Base-by-base conservation (phyloP, 164 flowering plant species). In the Buxus sempervirens region DNA sequence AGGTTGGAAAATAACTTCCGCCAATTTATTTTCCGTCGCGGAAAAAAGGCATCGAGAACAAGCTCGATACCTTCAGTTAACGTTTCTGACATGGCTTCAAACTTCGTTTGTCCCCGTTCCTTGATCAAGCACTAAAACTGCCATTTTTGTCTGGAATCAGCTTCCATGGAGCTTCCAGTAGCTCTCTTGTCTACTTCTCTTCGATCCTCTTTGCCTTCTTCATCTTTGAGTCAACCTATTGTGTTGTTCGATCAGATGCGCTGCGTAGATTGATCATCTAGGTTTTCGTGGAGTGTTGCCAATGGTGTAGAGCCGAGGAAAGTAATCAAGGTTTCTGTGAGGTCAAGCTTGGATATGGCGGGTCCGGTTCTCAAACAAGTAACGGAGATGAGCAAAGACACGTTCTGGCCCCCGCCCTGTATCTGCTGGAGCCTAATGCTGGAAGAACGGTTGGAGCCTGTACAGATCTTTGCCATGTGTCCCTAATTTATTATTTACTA, bases 371-470 rank as follows among this genome's bases (percentile, higher is more conserved):
- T 81, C 9, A 81, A 81, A 23, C 76, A 76, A 63, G 83, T 81
- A 19, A 78, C 81, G 4, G 81, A 76, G 69, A 81, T 81, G 59
- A 58, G 71, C 70, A 81, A 81, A 69, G 81, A 81, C 28, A 78
- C 83, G n/a, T 78, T 81, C 64, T 81, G 83, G 83, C 83, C 83
- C 21, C 65, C n/a, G n/a, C n/a, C n/a, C n/a, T n/a, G n/a, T n/a
- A n/a, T n/a, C n/a, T n/a, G n/a, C n/a, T n/a, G n/a, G n/a, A n/a
- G n/a, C n/a, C n/a, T n/a, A n/a, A n/a, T n/a, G n/a, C n/a, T n/a
- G n/a, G n/a, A n/a, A n/a, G n/a, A n/a, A n/a, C n/a, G n/a, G n/a
- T n/a, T n/a, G n/a, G n/a, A n/a, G n/a, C n/a, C n/a, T n/a, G n/a
- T n/a, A n/a, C n/a, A n/a, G n/a, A n/a, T n/a, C n/a, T n/a, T n/a